phyloP scores from a whole-genome alignment of 495 filamentous ascomycete species.

The Penicillium herquei region DNA sequence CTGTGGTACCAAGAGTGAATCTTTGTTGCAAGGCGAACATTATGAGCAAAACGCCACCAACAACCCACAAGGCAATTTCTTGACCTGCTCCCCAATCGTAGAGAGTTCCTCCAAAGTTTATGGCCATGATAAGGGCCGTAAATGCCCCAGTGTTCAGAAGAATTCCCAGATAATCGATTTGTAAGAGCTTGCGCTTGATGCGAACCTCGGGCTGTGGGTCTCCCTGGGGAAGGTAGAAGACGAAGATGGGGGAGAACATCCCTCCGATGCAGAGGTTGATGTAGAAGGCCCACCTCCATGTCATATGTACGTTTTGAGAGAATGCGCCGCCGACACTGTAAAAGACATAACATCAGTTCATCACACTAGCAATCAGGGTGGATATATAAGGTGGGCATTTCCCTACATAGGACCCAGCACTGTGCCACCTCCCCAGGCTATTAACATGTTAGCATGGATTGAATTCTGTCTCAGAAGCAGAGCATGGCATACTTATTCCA shows the following conservation, averaged over 20 bases:
- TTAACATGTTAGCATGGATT: not conserved
- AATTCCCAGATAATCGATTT: conserved; percentile 35
- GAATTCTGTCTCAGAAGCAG: not conserved
- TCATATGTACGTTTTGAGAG: conserved; percentile 29
- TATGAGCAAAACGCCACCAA: conserved; percentile 51
- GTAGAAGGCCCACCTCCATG: conserved; percentile 71
- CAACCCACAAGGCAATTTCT: conserved; percentile 54
- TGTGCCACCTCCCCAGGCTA: conserved; percentile 43
- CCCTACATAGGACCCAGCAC: conserved; percentile 52
- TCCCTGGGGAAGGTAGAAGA: conserved; percentile 52
- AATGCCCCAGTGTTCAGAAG: conserved; percentile 41
- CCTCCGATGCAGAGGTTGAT: conserved; percentile 64
- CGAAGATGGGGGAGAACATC: conserved; percentile 50
- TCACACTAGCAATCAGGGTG: too few species aligned
- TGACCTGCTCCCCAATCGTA: conserved; percentile 52
- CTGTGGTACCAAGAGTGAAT: conserved; percentile 50
- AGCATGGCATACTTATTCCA: conserved; percentile 21
- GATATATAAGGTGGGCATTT: not conserved
- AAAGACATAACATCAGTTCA: not conserved
- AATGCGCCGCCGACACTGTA: conserved; percentile 59
- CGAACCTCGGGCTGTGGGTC: conserved; percentile 42
- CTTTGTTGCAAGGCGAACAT: conserved; percentile 50
- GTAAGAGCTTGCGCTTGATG: conserved; percentile 32
- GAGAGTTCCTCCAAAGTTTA: conserved; percentile 53
- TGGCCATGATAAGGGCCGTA: conserved; percentile 46